Evolutionary conservation across 768 basidiomycete genomes (phyloP).

Genomic region (Porpolomopsis calyptriformis): DNA sequence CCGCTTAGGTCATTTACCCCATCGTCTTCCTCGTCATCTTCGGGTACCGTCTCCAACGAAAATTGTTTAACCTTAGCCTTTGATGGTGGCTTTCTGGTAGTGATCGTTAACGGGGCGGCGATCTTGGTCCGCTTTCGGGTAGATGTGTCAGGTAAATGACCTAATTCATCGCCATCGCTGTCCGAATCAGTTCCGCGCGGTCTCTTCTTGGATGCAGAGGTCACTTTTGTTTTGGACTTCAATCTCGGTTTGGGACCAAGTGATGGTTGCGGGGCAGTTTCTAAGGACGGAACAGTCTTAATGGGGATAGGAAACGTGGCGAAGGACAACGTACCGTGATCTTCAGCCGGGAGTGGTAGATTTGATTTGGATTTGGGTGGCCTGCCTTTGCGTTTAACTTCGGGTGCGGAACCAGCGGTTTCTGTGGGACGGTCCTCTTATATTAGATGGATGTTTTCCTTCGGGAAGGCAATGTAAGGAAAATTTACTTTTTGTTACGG

Average conservation of each 20-base stretch:
- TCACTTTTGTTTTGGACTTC: neutral
- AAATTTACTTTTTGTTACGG: neutral
- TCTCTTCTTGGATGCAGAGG: slow-evolving; percentile 1
- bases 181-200: neutral
- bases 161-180: neutral
- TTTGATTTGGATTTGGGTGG: slow-evolving; percentile 7
- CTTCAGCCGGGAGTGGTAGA: neutral
- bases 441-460: too few species aligned
- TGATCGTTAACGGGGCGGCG: neutral
- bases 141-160: neutral
- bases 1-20: neutral
- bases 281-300: neutral
- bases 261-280: neutral
- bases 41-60: neutral
- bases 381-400: slow-evolving; percentile 12
- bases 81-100: neutral
- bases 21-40: neutral
- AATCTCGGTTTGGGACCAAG: neutral
- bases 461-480: too few species aligned
- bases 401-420: neutral
- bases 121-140: slow-evolving; percentile 1
- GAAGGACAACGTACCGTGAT: neutral
- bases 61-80: neutral
- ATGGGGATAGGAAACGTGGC: neutral
- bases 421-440: too few species aligned